A percentile compares a stretch with the other conserved stretches of the same genome.
phyloP scores from a whole-genome alignment of 2,329 filamentous ascomycete species.

The Zymoseptoria brevis region DNA sequence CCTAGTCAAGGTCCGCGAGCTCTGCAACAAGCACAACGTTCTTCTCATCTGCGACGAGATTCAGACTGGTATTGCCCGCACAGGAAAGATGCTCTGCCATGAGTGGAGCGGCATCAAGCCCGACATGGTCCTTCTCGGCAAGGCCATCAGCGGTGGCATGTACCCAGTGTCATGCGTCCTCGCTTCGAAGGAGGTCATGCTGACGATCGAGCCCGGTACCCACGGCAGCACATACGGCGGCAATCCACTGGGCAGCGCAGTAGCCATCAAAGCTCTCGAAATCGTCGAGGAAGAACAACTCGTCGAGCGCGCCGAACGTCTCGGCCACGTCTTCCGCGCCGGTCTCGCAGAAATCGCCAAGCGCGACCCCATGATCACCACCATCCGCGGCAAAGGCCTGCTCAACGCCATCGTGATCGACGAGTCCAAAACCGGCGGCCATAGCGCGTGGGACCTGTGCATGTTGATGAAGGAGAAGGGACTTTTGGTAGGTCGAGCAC shows the following conservation, averaged over 20 bases:
- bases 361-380: conserved; percentile 65
- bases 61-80: conserved; percentile 93
- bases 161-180: conserved; percentile 97
- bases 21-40: conserved; percentile 93
- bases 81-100: conserved; percentile 85
- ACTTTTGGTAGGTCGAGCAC: conserved; percentile 57
- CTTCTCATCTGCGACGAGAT: conserved; percentile 97
- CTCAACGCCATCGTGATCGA: conserved; percentile 96
- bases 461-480: conserved; percentile 94
- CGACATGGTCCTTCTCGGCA: conserved; percentile 88
- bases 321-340: conserved; percentile 77
- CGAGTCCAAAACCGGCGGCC: conserved; percentile 73
- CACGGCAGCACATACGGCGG: conserved; percentile 98
- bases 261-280: conserved; percentile 91
- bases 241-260: conserved; percentile 89
- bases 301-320: conserved; percentile 68
- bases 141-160: conserved; percentile 96
- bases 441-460: conserved; percentile 92
- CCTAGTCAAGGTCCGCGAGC: conserved; percentile 65
- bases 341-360: conserved; percentile 62
- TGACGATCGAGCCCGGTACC: conserved; percentile 90
- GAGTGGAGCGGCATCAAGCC: conserved; percentile 95
- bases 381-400: conserved; percentile 83
- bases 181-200: conserved; percentile 82
- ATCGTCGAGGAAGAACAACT: conserved; percentile 87